Percentiles rank a stretch among this genome's conserved stretches.
phyloP scores from a whole-genome alignment of 2,329 filamentous ascomycete genomes.

The Calonectria hawksworthii region DNA sequence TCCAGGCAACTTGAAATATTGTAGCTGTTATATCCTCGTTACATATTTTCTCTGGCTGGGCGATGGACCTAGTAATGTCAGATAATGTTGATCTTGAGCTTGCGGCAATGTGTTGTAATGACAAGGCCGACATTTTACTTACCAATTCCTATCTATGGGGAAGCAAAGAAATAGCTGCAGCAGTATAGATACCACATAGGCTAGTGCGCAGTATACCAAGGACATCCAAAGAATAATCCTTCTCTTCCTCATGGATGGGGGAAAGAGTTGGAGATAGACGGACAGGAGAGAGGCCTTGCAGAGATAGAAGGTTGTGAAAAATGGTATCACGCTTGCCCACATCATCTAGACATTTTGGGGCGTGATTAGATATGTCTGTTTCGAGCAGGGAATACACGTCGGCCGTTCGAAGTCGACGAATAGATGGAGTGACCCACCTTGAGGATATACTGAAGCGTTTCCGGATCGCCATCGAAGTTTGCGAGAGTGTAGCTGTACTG shows the following conservation, averaged over 20 bases:
- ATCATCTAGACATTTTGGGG: background rate
- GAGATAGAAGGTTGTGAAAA: background rate
- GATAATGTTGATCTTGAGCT: too few species aligned
- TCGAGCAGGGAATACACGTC: background rate
- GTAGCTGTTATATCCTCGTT: background rate
- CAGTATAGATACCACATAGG: background rate
- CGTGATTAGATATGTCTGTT: background rate
- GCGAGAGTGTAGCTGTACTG: background rate
- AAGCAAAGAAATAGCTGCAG: background rate
- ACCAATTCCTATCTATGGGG: background rate
- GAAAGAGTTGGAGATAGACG: slow-evolving; percentile 1
- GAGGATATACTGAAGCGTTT: slow-evolving; percentile 2
- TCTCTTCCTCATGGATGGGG: background rate
- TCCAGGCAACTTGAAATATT: slow-evolving; percentile 1
- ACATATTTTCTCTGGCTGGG: background rate
- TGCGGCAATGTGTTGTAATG: background rate
- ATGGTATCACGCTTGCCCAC: background rate
- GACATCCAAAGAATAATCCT: background rate
- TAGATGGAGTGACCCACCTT: background rate
- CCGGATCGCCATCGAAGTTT: background rate
- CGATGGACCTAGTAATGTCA: background rate
- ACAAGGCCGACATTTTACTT: background rate
- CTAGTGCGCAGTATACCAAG: background rate
- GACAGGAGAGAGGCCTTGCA: background rate
- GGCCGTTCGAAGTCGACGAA: background rate